Percentiles rank a stretch among this genome's conserved stretches.
Conservation (phyloP, 352 stramenopile genomes). For the Phytophthora nicotianae region DNA sequence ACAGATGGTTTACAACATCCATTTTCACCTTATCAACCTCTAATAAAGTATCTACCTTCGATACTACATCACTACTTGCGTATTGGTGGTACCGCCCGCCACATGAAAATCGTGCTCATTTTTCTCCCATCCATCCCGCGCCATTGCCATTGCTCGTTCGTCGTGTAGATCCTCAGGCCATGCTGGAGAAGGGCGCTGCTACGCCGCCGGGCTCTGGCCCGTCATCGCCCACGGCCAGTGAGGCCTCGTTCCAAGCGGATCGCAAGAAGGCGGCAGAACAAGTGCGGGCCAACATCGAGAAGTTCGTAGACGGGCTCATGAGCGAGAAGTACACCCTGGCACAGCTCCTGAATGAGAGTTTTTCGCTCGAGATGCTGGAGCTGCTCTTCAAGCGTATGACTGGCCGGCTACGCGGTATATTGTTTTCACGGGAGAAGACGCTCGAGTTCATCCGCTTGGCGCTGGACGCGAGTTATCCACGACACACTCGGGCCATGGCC, state of each 20-base stretch:
- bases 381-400: slow-evolving; percentile 90
- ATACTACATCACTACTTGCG: not conserved
- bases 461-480: slow-evolving; percentile 52
- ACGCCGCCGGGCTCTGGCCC: slow-evolving; percentile 42
- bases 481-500: slow-evolving; percentile 72
- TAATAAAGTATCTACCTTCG: not conserved
- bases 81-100: slow-evolving; percentile 13
- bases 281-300: slow-evolving; percentile 77
- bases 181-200: slow-evolving; percentile 35
- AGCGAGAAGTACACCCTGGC: slow-evolving; percentile 61
- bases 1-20: not conserved
- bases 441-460: slow-evolving; percentile 75
- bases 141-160: slow-evolving; percentile 6
- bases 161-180: slow-evolving; percentile 9
- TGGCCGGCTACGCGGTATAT: slow-evolving; percentile 67
- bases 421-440: slow-evolving; percentile 75
- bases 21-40: not conserved
- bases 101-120: slow-evolving; percentile 2
- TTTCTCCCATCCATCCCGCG: slow-evolving; percentile 15
- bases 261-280: slow-evolving; percentile 59
- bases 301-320: slow-evolving; percentile 85
- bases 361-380: slow-evolving; percentile 85
- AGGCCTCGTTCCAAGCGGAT: slow-evolving; percentile 43
- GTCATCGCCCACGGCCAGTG: slow-evolving; percentile 27
- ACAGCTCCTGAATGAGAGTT: slow-evolving; percentile 81